These are phyloP conservation scores for Lepiota brunneoincarnata DNA, from an alignment of 768 basidiomycete genomes.

Conservation along the genomic window DNA sequence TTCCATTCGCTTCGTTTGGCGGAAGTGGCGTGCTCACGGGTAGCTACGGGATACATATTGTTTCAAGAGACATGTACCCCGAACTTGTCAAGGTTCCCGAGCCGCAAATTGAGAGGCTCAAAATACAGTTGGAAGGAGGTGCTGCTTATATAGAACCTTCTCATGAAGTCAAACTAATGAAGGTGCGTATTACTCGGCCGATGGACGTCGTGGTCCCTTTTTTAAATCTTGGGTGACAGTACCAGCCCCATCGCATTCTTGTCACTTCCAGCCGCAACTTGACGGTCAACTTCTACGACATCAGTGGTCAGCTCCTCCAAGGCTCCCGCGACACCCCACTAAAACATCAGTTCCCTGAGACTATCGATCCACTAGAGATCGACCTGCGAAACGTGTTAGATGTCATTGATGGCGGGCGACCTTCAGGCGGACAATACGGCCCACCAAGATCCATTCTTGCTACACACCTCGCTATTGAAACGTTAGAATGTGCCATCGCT, in stretches of 20 bases:
- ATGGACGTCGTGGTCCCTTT: not conserved
- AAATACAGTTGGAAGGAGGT: not conserved
- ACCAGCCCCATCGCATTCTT: slow-evolving; percentile 62
- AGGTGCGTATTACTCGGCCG: slow-evolving; percentile 34
- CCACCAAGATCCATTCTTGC: slow-evolving; percentile 32
- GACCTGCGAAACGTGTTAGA: slow-evolving; percentile 45
- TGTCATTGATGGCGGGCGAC: slow-evolving; percentile 3
- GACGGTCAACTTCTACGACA: slow-evolving; percentile 69
- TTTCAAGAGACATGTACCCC: slow-evolving; percentile 1
- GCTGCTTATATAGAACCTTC: not conserved
- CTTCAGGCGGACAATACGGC: not conserved
- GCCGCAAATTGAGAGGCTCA: not conserved
- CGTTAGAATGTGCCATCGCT: slow-evolving; percentile 55
- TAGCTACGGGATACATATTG: not conserved
- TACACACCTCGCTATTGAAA: slow-evolving; percentile 50
- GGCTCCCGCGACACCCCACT: slow-evolving; percentile 45
- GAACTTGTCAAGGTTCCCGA: not conserved
- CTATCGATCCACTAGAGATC: slow-evolving; percentile 58
- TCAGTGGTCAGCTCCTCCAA: slow-evolving; percentile 61
- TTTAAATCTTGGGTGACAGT: slow-evolving; percentile 29
- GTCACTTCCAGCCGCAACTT: slow-evolving; percentile 63
- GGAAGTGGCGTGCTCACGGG: not conserved
- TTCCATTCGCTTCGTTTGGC: slow-evolving; percentile 3
- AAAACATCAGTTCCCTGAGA: slow-evolving; percentile 60
- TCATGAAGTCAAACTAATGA: slow-evolving; percentile 32